Conservation (phyloP, 345 rosid species). For the Rhodamnia argentea region DNA sequence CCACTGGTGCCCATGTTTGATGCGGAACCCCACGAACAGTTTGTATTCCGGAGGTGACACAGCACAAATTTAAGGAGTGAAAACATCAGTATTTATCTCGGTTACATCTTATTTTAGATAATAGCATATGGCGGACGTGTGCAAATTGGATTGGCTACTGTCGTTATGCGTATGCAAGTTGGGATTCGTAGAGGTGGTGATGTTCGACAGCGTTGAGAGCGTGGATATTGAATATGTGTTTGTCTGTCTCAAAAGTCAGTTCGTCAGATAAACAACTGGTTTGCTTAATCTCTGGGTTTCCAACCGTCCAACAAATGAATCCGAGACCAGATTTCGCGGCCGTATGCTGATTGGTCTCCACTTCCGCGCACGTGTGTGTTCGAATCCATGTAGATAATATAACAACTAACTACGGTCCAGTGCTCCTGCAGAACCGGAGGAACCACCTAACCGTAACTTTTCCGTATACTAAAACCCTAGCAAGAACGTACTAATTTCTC, state of each 20-base stretch:
- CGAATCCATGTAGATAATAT: neutral
- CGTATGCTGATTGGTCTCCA: neutral
- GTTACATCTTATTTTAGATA: neutral
- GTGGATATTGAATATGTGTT: neutral
- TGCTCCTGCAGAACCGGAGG: neutral
- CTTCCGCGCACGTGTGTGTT: neutral
- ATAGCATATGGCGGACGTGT: neutral
- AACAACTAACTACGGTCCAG: neutral
- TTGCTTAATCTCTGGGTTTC: conserved; percentile 37
- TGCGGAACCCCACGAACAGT: neutral
- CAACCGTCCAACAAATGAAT: conserved; percentile 8
- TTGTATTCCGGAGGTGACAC: neutral
- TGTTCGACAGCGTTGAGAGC: conserved; percentile 5
- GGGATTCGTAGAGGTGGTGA: conserved; percentile 7
- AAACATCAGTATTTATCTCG: neutral
- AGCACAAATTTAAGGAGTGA: neutral
- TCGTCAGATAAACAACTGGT: conserved; percentile 35
- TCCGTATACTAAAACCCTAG: neutral
- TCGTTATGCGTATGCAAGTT: neutral
- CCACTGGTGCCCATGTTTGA: neutral
- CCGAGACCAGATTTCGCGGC: neutral
- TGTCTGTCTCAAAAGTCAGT: conserved; percentile 4
- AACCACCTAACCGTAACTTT: neutral
- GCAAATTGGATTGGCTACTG: neutral
- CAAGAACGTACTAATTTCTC: neutral